These are phyloP conservation scores for Tulasnella sp. DNA, from an alignment of 768 basidiomycete species.

Conservation along the genomic window DNA sequence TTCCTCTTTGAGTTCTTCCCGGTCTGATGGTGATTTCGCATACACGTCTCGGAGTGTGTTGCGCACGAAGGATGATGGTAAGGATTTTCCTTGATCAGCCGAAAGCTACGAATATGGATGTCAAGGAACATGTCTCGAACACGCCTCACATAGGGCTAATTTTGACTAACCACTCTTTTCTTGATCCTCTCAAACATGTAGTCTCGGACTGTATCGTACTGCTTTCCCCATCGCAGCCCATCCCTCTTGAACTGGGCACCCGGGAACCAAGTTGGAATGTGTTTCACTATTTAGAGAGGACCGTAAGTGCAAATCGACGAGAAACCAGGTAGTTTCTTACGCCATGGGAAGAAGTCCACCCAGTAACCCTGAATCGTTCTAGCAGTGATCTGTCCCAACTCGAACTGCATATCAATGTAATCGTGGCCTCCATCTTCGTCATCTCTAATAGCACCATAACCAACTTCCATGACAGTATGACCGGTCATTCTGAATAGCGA, in stretches of 20 bases:
- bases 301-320: no score
- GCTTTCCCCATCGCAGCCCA: not conserved
- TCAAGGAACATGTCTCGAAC: not conserved
- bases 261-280: slow-evolving; percentile 26
- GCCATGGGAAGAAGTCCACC: slow-evolving; percentile 24
- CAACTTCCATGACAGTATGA: not conserved
- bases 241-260: slow-evolving; percentile 23
- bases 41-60: not conserved
- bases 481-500: not conserved
- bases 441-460: not conserved
- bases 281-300: not conserved
- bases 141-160: not conserved
- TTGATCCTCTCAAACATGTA: not conserved
- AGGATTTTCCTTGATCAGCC: not conserved
- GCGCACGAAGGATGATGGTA: not conserved
- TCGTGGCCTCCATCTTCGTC: slow-evolving; percentile 29
- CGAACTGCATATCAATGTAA: not conserved
- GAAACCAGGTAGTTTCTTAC: slow-evolving; percentile 13
- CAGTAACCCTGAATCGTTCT: slow-evolving; percentile 5
- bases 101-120: not conserved
- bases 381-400: not conserved
- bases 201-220: not conserved
- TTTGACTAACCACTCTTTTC: not conserved
- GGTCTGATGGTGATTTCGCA: not conserved
- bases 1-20: not conserved